Base-by-base conservation (phyloP, 164 flowering plant species). In the Annona squamosa region DNA sequence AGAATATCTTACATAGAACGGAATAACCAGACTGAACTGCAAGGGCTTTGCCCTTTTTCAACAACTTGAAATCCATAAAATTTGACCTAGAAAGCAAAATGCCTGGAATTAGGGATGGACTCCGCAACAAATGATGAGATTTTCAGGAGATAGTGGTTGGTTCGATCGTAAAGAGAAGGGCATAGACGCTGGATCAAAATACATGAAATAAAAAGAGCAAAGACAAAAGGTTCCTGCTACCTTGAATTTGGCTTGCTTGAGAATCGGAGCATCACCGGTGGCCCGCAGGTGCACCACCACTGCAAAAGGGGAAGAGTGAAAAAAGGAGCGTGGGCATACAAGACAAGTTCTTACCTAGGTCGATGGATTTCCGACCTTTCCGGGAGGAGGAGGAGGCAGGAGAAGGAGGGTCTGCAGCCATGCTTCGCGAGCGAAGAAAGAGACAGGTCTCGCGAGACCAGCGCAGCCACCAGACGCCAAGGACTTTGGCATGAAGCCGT, bases 171-270 rank as follows among this genome's bases (percentile, higher is more conserved):
- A 19, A 19, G 6, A 64, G 4, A 47, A 16, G 37, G 37, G 37
- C 16, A 56, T 37, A 57, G 3, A 3, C 19, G 18, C 4, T 12
- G 6, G 2, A 66, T 41, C 3, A 41, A 12, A 0, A 41, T 41
- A 41, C 3, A n/a, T n/a, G 7, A 9, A 67, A 13, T 5, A 47
- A 42, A 47, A 9, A 2, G 69, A 19, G 2, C 12, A 43, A 12
- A n/a, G 7, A 19, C 17, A 17, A 26, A 17, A 26, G 37, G 37
- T 26, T 26, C 1, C 37, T 26, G 44, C 44, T 67, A 89, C 97
- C 94, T 93, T 93, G 86, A 95, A 95, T 71, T 95, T 95, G 64
- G 89, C 84, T 83, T 95, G 99, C 80, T 95, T 95, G 71, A 95
- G 97, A n/a, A 95, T 91, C 0, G 97, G 98, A 46, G 98, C 99